Base-by-base conservation (phyloP, 768 basidiomycete species). In the Boletus reticuloceps region DNA sequence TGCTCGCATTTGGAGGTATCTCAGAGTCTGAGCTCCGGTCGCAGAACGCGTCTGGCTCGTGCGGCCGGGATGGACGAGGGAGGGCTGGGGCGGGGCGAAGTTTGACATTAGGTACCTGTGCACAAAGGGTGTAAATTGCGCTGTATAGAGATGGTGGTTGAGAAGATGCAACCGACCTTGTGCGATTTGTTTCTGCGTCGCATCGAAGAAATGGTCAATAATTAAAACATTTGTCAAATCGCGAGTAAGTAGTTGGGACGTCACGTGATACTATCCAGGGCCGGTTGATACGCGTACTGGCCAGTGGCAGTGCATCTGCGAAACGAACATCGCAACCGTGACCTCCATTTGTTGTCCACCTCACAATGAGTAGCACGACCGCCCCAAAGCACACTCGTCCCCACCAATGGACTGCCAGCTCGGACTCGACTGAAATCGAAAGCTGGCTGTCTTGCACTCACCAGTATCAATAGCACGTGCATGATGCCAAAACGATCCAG, bases 51-150 rank as follows among this genome's bases (percentile, higher is more conserved):
- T 66, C 47, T 55, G 57, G 52, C 48, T 64, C 58, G 10, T 40
- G 39, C 19, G 22, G 54, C 61, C 50, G 54, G 0, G 48, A 20
- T 1, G 44, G 65, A 64, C 58, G 55, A 65, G 57, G 46, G 62
- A 69, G 56, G 34, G 70, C 69, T 53, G 76, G 77, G 13, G 82
- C 83, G 4, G 89, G 89, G 19, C 90, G 83, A 56, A 92, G 80
- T 59, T 86, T 90, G 58, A 91, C 90, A 75, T 87, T 88, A 3
- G 90, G 89, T 16, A 92, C 89, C 89, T 91, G 55, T 27, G 22
- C 6, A 50, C 44, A 46, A n/a, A 17, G 11, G 8, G 39, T 12
- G 40, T 55, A 17, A 42, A 11, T 22, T 19, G 17, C 10, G 39
- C 27, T 5, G 0, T 12, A 27, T 22, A 22, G 2, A 22, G 22